phyloP scores from a whole-genome alignment of 78 protist species.

The Ministeria vibrans region DNA sequence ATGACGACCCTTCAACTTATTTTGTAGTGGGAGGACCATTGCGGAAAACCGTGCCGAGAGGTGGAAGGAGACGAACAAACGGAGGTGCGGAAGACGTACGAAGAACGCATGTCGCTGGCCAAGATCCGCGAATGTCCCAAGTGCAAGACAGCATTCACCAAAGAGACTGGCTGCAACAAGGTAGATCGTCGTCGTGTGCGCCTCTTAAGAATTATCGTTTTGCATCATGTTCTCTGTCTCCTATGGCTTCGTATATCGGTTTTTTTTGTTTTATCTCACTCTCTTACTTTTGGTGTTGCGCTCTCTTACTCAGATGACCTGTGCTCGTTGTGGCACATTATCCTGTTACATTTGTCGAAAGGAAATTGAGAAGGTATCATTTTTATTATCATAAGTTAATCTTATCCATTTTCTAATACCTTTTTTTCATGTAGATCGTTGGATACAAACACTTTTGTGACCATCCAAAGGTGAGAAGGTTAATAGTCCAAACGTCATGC shows the following conservation, averaged over 20 bases:
- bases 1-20: no score
- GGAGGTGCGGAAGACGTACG: neutral
- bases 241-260: no score
- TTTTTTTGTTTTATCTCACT: neutral
- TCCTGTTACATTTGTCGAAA: neutral
- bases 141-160: neutral
- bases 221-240: neutral
- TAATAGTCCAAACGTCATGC: no score
- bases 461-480: no score
- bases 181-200: neutral
- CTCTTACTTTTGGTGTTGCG: neutral
- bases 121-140: neutral
- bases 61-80: no score
- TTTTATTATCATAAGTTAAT: no score
- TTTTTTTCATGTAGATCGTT: no score
- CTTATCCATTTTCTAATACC: no score
- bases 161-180: neutral
- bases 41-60: no score
- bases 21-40: no score
- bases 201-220: neutral
- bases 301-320: neutral
- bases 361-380: no score
- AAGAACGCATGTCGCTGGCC: neutral
- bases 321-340: neutral
- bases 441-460: no score